Evolutionary conservation across 2,329 filamentous ascomycete species (phyloP).

Genomic region (Diaporthe eres): DNA sequence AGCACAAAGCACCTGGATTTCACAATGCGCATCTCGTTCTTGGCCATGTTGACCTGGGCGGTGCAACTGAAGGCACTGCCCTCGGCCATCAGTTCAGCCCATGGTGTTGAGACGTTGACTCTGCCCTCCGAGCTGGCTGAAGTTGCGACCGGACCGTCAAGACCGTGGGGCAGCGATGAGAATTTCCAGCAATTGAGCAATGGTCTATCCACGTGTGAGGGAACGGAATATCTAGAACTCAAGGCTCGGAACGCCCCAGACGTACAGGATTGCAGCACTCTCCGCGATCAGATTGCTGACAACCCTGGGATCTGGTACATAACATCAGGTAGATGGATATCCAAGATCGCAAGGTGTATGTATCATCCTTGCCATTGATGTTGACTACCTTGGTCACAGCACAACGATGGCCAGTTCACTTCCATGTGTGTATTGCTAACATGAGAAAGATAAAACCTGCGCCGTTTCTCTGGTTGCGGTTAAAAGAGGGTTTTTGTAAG

Average conservation of each 20-base stretch:
- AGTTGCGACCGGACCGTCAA: background rate
- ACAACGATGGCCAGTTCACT: background rate
- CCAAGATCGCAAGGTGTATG: background rate
- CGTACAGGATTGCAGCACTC: background rate
- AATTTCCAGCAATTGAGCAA: background rate
- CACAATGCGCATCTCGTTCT: background rate
- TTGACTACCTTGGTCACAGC: background rate
- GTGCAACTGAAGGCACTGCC: background rate
- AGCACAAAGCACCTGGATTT: background rate
- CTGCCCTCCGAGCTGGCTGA: background rate
- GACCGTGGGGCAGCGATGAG: background rate
- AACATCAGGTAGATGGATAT: background rate
- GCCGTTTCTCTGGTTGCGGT: accelerated
- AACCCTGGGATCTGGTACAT: background rate
- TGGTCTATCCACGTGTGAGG: background rate
- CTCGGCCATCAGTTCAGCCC: background rate
- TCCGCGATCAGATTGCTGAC: background rate
- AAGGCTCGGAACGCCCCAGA: background rate
- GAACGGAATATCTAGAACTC: background rate
- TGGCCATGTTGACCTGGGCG: background rate
- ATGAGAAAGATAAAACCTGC: background rate
- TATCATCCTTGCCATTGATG: background rate
- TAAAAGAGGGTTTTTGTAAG: background rate
- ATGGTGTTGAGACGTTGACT: background rate
- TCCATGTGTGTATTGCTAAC: background rate